Conservation (phyloP, 192 early-diverging fungal genomes). For the Polychytrium aggregatum region DNA sequence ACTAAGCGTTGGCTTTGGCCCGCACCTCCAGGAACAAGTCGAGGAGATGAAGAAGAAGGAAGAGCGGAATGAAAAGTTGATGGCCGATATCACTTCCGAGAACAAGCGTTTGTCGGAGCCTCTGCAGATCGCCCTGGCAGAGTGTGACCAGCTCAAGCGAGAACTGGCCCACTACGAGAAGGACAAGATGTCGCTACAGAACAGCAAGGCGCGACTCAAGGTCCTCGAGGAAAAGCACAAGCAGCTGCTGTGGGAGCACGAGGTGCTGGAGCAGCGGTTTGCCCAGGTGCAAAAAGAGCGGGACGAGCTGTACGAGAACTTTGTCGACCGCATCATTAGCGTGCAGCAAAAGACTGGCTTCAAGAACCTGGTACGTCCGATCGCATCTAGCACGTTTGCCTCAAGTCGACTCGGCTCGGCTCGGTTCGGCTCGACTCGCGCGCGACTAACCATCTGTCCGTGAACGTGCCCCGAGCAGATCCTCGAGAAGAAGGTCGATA, state of each 20-base stretch:
- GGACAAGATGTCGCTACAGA: conserved; percentile 50
- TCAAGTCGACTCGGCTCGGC: conserved; percentile 1
- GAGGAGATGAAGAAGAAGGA: conserved; percentile 65
- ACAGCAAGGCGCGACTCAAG: conserved; percentile 45
- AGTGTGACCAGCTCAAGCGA: conserved; percentile 43
- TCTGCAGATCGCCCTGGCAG: conserved; percentile 47
- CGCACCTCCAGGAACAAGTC: conserved; percentile 45
- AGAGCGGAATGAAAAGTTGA: conserved; percentile 55
- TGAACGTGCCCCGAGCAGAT: conserved; percentile 18
- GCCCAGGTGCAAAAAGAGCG: conserved; percentile 49
- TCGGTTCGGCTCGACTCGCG: neutral
- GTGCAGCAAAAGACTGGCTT: conserved; percentile 60
- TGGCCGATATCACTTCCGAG: conserved; percentile 52
- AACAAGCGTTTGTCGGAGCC: conserved; percentile 58
- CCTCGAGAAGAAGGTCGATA: conserved; percentile 51
- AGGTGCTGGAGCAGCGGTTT: conserved; percentile 53
- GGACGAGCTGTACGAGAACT: conserved; percentile 51
- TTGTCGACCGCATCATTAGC: conserved; percentile 48
- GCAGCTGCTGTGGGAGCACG: conserved; percentile 48
- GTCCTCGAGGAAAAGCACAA: conserved; percentile 53
- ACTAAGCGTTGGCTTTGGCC: neutral
- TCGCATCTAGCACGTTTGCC: neutral
- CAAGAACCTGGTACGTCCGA: conserved; percentile 39
- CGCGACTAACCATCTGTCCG: neutral
- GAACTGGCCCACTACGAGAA: conserved; percentile 51